phyloP scores from a whole-genome alignment of 2,329 filamentous ascomycete genomes.

The Raffaelea arxii region DNA sequence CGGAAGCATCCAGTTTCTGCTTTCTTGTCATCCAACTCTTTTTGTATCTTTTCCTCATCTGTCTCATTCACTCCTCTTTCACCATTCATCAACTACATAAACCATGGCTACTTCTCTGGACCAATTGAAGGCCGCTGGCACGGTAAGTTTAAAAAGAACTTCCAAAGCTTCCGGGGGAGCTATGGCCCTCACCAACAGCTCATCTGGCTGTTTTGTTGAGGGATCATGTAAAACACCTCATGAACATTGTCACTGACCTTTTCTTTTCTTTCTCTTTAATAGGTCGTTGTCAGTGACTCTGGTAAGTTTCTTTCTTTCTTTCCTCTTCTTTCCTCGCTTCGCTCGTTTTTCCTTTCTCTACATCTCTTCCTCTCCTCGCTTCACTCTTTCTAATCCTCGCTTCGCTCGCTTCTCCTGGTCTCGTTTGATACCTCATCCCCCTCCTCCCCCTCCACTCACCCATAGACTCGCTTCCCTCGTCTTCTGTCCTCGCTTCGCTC shows the following conservation, averaged over 20 bases:
- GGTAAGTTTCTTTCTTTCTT: slow-evolving; percentile 45
- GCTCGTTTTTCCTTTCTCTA: slow-evolving; percentile 16
- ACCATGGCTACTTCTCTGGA: slow-evolving; percentile 84
- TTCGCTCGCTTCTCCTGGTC: slow-evolving; percentile 43
- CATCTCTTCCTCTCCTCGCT: neutral
- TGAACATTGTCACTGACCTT: slow-evolving; percentile 14
- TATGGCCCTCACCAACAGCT: too few species aligned
- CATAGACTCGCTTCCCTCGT: too few species aligned
- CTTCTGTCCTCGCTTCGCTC: too few species aligned
- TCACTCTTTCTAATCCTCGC: neutral
- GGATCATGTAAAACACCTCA: too few species aligned
- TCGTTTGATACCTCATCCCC: slow-evolving; percentile 26
- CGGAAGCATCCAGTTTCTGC: too few species aligned
- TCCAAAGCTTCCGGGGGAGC: too few species aligned
- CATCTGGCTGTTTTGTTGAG: too few species aligned
- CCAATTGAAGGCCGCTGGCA: slow-evolving; percentile 94
- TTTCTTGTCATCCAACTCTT: neutral
- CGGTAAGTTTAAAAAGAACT: slow-evolving; percentile 75
- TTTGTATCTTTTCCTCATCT: neutral
- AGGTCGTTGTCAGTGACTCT: slow-evolving; percentile 96
- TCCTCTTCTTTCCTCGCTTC: slow-evolving; percentile 13
- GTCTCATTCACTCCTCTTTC: neutral
- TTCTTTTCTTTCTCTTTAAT: slow-evolving; percentile 12
- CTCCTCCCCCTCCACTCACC: slow-evolving; percentile 4
- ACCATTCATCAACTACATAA: slow-evolving; percentile 8